Evolutionary conservation across 1,139 yeast species (phyloP).

Genomic region (Debaryomycetaceae sp.): DNA sequence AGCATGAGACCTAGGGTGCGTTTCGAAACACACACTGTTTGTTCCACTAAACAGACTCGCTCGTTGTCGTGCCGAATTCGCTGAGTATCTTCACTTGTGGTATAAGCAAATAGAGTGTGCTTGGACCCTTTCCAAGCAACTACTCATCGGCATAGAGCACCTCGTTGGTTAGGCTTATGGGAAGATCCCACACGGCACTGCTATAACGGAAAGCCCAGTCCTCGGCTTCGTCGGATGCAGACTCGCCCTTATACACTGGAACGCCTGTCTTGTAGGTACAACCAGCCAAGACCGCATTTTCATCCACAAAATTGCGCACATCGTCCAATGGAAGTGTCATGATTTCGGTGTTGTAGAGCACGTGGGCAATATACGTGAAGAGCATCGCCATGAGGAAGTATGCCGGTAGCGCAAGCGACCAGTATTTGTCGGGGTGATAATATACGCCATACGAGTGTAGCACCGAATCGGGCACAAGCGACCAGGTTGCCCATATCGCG

Average conservation of each 20-base stretch:
- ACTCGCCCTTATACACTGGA: conserved; percentile 1
- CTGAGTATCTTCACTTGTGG: too few relatives aligned
- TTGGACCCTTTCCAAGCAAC: too few relatives aligned
- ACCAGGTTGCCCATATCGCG: conserved; percentile 62
- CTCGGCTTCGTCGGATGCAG: conserved; percentile 16
- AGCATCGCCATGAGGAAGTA: conserved; percentile 66
- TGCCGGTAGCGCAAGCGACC: conserved; percentile 77
- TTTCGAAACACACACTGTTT: too few relatives aligned
- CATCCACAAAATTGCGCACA: conserved; percentile 64
- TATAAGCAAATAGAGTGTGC: too few relatives aligned
- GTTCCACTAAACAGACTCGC: too few relatives aligned
- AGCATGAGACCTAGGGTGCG: too few relatives aligned
- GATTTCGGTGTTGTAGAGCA: conserved; percentile 69
- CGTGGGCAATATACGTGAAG: conserved; percentile 65
- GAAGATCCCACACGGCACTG: conserved; percentile 83
- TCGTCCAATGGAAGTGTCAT: conserved; percentile 58
- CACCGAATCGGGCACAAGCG: conserved; percentile 54
- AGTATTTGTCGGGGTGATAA: conserved; percentile 82
- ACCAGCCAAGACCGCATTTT: conserved; percentile 50
- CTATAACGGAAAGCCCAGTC: conserved; percentile 51
- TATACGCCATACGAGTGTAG: conserved; percentile 54
- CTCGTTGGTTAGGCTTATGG: conserved; percentile 65
- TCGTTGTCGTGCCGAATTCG: too few relatives aligned
- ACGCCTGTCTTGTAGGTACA: conserved; percentile 5
- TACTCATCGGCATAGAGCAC: conserved; percentile 49